phyloP scores from a whole-genome alignment of 1,284 basidiomycete species.

The Moniliella sp. region DNA sequence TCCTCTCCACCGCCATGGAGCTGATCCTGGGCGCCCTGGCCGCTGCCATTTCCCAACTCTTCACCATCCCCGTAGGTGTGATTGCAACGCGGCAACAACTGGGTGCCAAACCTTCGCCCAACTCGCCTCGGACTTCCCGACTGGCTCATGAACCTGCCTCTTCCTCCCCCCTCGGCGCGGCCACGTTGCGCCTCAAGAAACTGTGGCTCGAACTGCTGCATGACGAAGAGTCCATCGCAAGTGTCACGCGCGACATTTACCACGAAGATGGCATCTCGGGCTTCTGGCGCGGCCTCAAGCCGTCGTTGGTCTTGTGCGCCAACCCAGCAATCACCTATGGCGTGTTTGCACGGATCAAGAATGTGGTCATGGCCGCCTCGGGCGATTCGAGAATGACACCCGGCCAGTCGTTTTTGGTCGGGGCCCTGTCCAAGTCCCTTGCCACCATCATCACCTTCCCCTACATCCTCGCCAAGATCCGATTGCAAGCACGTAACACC shows the following conservation, averaged over 20 bases:
- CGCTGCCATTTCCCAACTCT: constrained; percentile 82
- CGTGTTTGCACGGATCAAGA: constrained; percentile 52
- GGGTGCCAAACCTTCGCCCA: constrained; percentile 3
- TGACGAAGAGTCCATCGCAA: constrained; percentile 41
- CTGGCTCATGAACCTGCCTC: too few relatives aligned
- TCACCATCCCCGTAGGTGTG: constrained; percentile 90
- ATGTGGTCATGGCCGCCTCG: constrained; percentile 37
- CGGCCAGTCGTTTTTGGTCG: constrained; percentile 59
- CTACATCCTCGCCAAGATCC: constrained; percentile 78
- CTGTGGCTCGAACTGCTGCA: constrained; percentile 39
- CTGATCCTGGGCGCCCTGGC: constrained; percentile 72
- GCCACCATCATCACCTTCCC: constrained; percentile 45
- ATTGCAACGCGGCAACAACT: constrained; percentile 87
- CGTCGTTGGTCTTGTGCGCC: constrained; percentile 65
- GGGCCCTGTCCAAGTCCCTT: constrained; percentile 82
- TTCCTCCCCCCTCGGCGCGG: too few relatives aligned
- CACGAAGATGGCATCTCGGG: constrained; percentile 75
- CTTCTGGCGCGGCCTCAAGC: constrained; percentile 79
- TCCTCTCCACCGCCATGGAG: constrained; percentile 22
- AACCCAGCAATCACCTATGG: constrained; percentile 99
- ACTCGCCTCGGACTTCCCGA: too few relatives aligned
- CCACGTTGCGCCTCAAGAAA: too few relatives aligned
- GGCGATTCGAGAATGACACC: constrained; percentile 51
- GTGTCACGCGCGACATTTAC: constrained; percentile 65
- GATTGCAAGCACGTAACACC: constrained; percentile 55